Base-by-base conservation (phyloP, 805 yeast genomes). In the Wickerhamiella nectarea region DNA sequence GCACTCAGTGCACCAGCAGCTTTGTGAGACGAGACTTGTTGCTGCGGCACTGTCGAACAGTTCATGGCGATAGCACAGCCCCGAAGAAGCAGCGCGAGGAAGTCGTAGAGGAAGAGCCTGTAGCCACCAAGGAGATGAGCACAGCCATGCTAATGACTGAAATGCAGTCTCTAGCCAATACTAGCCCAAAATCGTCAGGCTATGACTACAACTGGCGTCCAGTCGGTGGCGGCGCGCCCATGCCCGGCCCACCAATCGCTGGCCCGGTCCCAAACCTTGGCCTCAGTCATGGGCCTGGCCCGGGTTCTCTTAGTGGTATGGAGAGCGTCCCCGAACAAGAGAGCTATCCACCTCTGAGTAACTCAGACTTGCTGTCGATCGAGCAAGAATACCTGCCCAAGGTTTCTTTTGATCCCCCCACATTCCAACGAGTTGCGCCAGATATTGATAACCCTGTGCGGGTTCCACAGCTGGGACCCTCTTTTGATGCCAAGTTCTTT, bases 11-110 rank as follows among this genome's bases (percentile, higher is more conserved):
- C 56, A 68, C 76, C 8, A 72, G 79, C 39, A 73, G 80, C 2
- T 82, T 82, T 64, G 94, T 82, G 1, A 64, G 94, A 47, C 64
- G 91, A 52, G 94, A 82, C 56, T 63, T 82, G 37, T 64, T 83
- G 14, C 83, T 81, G 53, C 65, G 94, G 31, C 94, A 82, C 58
- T 72, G 79, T 47, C 63, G 89, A 36, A 83, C 93, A 0, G 91
- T 82, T 11, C 94, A 82, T 59, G 60, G 36, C n/a, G 15, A 34
- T 6, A 21, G n/a, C 39, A 28, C 33, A 10, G 26, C 41, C 15
- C 36, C 36, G 18, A 36, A 34, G 18, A 41, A 17, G 25, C 18
- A 14, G 36, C 31, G 18, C 2, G 34, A 15, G 26, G 22, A 28
- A 9, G 18, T 15, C 4, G 21, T n/a, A 6, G 37, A 25, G 26